Evolutionary conservation across 495 filamentous ascomycete genomes (phyloP), one percentile per base, ranked within the genome.

Genomic region (Aspergillus kassunensis): DNA sequence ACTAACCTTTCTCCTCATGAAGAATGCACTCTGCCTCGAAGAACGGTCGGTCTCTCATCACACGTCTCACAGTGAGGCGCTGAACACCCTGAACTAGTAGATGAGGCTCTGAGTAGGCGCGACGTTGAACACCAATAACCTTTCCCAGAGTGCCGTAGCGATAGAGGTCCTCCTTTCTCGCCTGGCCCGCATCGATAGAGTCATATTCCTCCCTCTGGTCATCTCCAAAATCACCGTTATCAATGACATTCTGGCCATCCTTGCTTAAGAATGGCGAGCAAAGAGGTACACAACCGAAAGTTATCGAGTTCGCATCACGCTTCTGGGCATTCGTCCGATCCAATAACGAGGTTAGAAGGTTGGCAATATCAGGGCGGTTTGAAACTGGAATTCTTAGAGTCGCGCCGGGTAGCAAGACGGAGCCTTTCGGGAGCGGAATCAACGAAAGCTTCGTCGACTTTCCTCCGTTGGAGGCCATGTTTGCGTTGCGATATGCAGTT

Each of bases 71-170:
- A 42, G 80, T 79, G 41, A 97, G 85, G 29, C 95, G 78, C 46
- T 82, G 80, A 13, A 89, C 67, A 18, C 95, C 95, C 60, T 97
- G 90, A 9, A 99, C 89, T 2, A 96, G 74, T 44, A 99, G 63
- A 43, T 82, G 83, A 25, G 91, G 81, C 59, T 95, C 87, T 20
- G 86, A 82, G n/a, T 83, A 82, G 49, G 85, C 80, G 36, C 86
- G 76, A 11, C 89, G 89, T 60, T 95, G 88, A 37, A 95, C 82
- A 18, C 88, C 90, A 34, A 84, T 83, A 50, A 96, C 89, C 68
- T 86, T 91, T 13, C 87, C 90, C 24, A 89, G 74, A 9, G 86
- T 86, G 19, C 89, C 91, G 65, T 81, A 89, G 23, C 71, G 74
- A 67, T 87, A 95, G 13, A 96, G 69, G 60, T 91, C 86, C 16